Evolutionary conservation across 1,284 basidiomycete genomes (phyloP).

Genomic region (Thelephora terrestris): DNA sequence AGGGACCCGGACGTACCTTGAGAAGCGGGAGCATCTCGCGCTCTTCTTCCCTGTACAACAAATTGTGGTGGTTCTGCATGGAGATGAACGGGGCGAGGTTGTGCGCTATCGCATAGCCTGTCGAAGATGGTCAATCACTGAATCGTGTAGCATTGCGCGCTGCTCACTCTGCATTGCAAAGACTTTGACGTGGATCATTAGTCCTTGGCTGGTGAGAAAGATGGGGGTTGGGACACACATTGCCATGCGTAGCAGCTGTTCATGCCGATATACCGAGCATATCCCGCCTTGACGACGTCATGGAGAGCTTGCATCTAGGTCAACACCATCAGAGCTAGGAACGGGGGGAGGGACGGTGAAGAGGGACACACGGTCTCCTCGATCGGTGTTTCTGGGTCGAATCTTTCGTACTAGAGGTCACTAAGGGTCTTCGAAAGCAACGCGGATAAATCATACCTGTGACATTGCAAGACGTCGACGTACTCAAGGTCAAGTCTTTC

Average conservation of each 20-base stretch:
- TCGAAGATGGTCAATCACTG: neutral
- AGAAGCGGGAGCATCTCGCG: slow-evolving; percentile 34
- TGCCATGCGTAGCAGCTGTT: slow-evolving; percentile 21
- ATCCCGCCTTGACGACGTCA: slow-evolving; percentile 21
- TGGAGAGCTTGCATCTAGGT: slow-evolving; percentile 20
- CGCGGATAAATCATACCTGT: neutral
- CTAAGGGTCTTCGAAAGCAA: neutral
- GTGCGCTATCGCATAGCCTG: slow-evolving; percentile 26
- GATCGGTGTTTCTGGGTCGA: slow-evolving; percentile 12
- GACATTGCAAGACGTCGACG: too few relatives aligned
- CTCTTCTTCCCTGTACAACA: slow-evolving; percentile 35
- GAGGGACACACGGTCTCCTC: slow-evolving; percentile 15
- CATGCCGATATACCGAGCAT: slow-evolving; percentile 24
- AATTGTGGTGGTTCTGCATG: slow-evolving; percentile 37
- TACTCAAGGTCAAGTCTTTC: slow-evolving; percentile 22
- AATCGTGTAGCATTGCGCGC: neutral
- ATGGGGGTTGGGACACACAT: slow-evolving; percentile 11
- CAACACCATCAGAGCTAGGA: neutral
- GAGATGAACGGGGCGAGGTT: slow-evolving; percentile 37
- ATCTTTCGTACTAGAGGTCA: slow-evolving; percentile 14
- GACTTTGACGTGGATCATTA: slow-evolving; percentile 13
- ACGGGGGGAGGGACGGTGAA: neutral
- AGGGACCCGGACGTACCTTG: slow-evolving; percentile 5
- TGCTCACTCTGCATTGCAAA: slow-evolving; percentile 27
- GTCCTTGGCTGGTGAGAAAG: neutral